Evolutionary conservation across 2,329 filamentous ascomycete genomes (phyloP).

Genomic region (Penicillium sp.): DNA sequence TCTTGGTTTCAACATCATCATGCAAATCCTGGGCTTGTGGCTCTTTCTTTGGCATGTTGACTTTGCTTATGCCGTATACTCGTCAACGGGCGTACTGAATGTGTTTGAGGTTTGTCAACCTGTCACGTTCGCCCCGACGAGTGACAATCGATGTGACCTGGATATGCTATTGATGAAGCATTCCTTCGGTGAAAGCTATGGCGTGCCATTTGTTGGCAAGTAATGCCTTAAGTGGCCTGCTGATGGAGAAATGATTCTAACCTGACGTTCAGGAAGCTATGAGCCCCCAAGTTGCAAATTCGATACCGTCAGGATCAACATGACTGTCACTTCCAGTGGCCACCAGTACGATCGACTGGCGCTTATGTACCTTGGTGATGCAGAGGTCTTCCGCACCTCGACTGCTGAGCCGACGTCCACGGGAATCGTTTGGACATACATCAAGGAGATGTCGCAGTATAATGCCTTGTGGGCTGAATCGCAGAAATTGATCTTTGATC

Average conservation of each 20-base stretch:
- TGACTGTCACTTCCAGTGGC: constrained; percentile 74
- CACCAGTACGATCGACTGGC: constrained; percentile 79
- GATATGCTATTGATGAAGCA: constrained; percentile 69
- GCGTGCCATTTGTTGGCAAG: constrained; percentile 73
- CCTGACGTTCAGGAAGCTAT: constrained; percentile 60
- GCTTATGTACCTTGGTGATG: constrained; percentile 75
- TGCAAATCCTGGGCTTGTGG: constrained; percentile 3
- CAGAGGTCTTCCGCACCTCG: constrained; percentile 81
- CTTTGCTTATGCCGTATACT: neutral
- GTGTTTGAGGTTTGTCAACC: constrained; percentile 75
- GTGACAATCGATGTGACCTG: constrained; percentile 30
- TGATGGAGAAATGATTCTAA: constrained; percentile 1
- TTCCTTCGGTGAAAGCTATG: constrained; percentile 74
- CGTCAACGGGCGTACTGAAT: constrained; percentile 52
- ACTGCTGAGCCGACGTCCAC: constrained; percentile 76
- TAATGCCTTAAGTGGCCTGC: constrained; percentile 12
- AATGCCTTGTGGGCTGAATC: constrained; percentile 69
- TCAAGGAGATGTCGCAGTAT: constrained; percentile 79
- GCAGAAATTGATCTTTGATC: constrained; percentile 80
- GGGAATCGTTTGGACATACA: constrained; percentile 77
- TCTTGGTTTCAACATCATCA: neutral
- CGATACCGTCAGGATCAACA: constrained; percentile 75
- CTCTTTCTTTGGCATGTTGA: constrained; percentile 4
- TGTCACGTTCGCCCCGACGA: constrained; percentile 57
- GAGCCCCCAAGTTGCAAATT: constrained; percentile 72